Evolutionary conservation across 371 early-diverging fungal species (phyloP), one percentile per base, ranked within the genome.

Genomic region (Nosema muscidifuracis): DNA sequence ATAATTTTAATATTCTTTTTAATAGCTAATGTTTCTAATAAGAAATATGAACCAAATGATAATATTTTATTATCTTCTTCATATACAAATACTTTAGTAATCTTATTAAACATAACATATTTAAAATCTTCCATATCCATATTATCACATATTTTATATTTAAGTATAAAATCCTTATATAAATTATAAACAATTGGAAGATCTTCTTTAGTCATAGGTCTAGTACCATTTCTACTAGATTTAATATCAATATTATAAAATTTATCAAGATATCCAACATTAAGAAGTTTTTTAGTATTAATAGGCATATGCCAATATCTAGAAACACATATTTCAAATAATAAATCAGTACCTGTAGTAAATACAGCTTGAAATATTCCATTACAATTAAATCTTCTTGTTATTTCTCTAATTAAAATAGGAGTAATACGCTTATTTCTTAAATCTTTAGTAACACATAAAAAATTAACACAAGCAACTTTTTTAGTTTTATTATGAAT

Each of bases 321-420:
- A 75, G 88, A 88, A 4, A 86, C 87, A 2, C 90, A 79, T 56
- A 95, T 85, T 1, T 92, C 91, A 78, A 89, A 93, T 10, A 97
- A 97, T 56, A 96, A 82, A 38, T 87, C 86, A 28, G 87, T 87
- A 34, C 95, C 96, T 18, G 90, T 93, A 9, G 98, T 97, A 85
- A 96, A 99, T 0, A 92, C 88, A 31, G 96, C 99, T 80, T 93
- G 92, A 87, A 91, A 94, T 43, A 95, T 90, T 18, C 93, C 94
- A 71, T 88, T 87, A 64, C 89, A 76, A 85, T 97, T 89, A 42
- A 90, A 90, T 40, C 91, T 87, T 51, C 95, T 88, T 0, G 95
- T 97, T 53, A 99, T 88, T 80, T 99, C 98, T 80, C 89, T 89
- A 81, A 99, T 99, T 61, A 99, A 83, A n/a, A 97, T 87, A 16